phyloP scores from a whole-genome alignment of 2,329 filamentous ascomycete species.

The Chaetomiaceae sp. region DNA sequence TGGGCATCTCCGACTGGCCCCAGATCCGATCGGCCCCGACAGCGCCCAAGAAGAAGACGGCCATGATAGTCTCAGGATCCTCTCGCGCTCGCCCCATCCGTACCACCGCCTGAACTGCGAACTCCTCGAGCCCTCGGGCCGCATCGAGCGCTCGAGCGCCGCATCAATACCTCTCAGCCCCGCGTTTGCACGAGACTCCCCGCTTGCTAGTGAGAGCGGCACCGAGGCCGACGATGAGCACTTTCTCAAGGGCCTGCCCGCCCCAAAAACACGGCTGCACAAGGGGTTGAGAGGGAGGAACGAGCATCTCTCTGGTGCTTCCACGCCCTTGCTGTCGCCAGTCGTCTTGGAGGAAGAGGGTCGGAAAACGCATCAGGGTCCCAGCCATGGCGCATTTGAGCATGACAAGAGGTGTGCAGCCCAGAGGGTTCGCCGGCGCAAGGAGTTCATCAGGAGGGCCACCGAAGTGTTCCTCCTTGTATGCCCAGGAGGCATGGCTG shows the following conservation, averaged over 20 bases:
- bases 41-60: slow-evolving; percentile 12
- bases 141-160: slow-evolving; percentile 7
- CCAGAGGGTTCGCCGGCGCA: slow-evolving; percentile 41
- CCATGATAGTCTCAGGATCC: slow-evolving; percentile 39
- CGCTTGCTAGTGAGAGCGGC: slow-evolving; percentile 76
- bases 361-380: slow-evolving; percentile 16
- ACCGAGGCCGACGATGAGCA: slow-evolving; percentile 95
- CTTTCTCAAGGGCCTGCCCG: slow-evolving; percentile 77
- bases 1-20: slow-evolving; percentile 38
- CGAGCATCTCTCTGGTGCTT: slow-evolving; percentile 49
- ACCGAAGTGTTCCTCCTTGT: slow-evolving; percentile 50
- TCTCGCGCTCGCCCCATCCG: slow-evolving; percentile 62
- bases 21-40: slow-evolving; percentile 16
- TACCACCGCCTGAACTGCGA: slow-evolving; percentile 58
- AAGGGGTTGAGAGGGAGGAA: slow-evolving; percentile 69
- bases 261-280: slow-evolving; percentile 64
- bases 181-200: slow-evolving; percentile 46
- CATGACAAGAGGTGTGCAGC: slow-evolving; percentile 28
- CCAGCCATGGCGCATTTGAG: slow-evolving; percentile 23
- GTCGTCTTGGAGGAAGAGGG: slow-evolving; percentile 41
- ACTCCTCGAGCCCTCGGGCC: slow-evolving; percentile 45
- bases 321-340: slow-evolving; percentile 52
- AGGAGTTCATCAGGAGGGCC: slow-evolving; percentile 47
- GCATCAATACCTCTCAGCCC: slow-evolving; percentile 26
- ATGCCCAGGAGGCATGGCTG: slow-evolving; percentile 45